Percentiles rank a stretch among this genome's conserved stretches.
Evolutionary conservation across 768 basidiomycete species (phyloP).

Genomic region (Boletus pseudo-olivaceus): DNA sequence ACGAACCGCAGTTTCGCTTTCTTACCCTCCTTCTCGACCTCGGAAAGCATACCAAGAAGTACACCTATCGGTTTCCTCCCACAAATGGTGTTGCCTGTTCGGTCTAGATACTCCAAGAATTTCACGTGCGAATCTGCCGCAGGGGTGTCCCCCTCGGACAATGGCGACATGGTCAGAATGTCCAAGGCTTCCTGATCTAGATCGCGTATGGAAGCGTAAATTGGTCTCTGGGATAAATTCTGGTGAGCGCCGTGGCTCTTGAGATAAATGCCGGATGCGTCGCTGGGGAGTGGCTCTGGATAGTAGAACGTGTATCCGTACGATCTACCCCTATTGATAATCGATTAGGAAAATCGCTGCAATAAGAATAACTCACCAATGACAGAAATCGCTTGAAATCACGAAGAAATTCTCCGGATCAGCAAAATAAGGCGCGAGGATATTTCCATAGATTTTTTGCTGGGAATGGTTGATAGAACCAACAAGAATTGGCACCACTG

Average conservation of each 20-base stretch:
- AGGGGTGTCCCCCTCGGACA: conserved; percentile 37
- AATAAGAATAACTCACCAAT: conserved; percentile 61
- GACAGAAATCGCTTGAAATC: conserved; percentile 96
- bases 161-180: conserved; percentile 55
- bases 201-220: conserved; percentile 76
- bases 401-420: conserved; percentile 82
- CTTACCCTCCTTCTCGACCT: conserved; percentile 44
- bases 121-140: conserved; percentile 52
- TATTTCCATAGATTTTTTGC: conserved; percentile 61
- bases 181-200: conserved; percentile 89
- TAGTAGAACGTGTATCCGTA: conserved; percentile 90
- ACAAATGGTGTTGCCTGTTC: conserved; percentile 94
- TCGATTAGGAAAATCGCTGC: not conserved
- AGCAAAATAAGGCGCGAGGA: conserved; percentile 79
- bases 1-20: conserved; percentile 67
- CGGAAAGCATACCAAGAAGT: conserved; percentile 70
- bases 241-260: conserved; percentile 41
- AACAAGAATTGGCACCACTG: conserved; percentile 87
- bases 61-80: conserved; percentile 96
- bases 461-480: conserved; percentile 63
- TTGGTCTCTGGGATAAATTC: conserved; percentile 50
- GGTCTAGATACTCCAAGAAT: conserved; percentile 64
- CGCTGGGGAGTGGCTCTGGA: conserved; percentile 52
- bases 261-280: conserved; percentile 46
- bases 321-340: conserved; percentile 62